Base-by-base conservation (phyloP, 2,329 filamentous ascomycete species). In the Pestalotiopsis sp. region DNA sequence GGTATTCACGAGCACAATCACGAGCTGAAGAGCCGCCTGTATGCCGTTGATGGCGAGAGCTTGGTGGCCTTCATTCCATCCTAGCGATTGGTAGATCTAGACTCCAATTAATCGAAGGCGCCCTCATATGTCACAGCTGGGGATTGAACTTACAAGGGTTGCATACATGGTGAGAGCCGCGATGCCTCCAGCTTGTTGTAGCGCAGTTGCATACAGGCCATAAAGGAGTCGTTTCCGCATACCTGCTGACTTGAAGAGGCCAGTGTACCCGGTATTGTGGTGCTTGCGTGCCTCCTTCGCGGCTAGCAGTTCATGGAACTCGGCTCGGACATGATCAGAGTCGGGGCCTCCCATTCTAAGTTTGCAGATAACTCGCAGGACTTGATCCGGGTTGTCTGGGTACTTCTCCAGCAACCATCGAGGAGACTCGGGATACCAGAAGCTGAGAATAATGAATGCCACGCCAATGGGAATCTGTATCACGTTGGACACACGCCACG, bases 111-210 rank as follows among this genome's bases (percentile, higher is more conserved):
- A 59, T 36, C 6, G 17, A 59, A 27, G 12, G 11, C 0, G 12
- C 27, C 7, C 5, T 9, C 14, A 23, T 11, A 14, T 4, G 2
- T 23, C 4, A 14, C 11, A n/a, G 27, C 25, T 27, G 57, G 11
- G 25, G 23, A 59, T 36, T 27, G 25, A 4, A 59, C 57, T 59
- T 59, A 59, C 57, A 59, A 62, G 59, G 1, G 59, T 62, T 38
- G 59, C 59, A 23, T 62, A 62, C 59, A 62, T 62, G n/a, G 59
- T 62, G 9, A 62, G n/a, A 17, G 59, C 59, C 38, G 59, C 59
- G 17, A 62, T 62, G 1, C 59, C 59, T 36, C 59, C 59, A 36
- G 59, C 59, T 6, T 62, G 59, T n/a, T 62, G 59, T n/a, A 62
- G n/a, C 31, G 59, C 59, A 40, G 59, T 62, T 27, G 59, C 59